Evolutionary conservation across 805 yeast genomes (phyloP).

Genomic region (Wickerhamomyces tratensis): DNA sequence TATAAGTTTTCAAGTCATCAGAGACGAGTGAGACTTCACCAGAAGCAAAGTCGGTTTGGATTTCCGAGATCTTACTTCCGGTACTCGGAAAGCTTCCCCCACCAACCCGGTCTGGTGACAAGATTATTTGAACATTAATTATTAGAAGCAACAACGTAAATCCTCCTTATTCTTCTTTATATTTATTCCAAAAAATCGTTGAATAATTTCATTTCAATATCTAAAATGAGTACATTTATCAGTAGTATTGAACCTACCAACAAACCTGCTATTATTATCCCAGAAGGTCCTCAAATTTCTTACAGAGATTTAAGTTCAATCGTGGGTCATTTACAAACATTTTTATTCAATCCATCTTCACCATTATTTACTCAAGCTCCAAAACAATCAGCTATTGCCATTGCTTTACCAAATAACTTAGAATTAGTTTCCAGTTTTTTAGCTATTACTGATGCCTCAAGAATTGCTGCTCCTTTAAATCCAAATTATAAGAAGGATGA

Average conservation of each 20-base stretch:
- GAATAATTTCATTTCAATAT: no score
- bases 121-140: no score
- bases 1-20: no score
- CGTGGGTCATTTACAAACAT: constrained; percentile 38
- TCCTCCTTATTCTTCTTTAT: no score
- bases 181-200: no score
- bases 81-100: no score
- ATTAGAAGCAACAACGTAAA: no score
- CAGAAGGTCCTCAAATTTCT: constrained; percentile 35
- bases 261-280: constrained; percentile 34
- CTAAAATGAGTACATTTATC: constrained; percentile 26
- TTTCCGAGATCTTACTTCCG: no score
- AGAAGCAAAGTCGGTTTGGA: no score
- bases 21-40: no score
- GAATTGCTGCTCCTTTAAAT: constrained; percentile 63
- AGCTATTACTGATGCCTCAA: constrained; percentile 44
- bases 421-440: constrained; percentile 50
- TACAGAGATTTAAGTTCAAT: constrained; percentile 34
- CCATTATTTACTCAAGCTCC: constrained; percentile 27
- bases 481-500: constrained; percentile 52
- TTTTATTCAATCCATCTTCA: constrained; percentile 30
- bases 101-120: no score
- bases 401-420: constrained; percentile 49
- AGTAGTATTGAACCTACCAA: constrained; percentile 26
- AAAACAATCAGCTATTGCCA: constrained; percentile 41